Base-by-base conservation (phyloP, 345 rosid species). In the Brassica rapa region DNA sequence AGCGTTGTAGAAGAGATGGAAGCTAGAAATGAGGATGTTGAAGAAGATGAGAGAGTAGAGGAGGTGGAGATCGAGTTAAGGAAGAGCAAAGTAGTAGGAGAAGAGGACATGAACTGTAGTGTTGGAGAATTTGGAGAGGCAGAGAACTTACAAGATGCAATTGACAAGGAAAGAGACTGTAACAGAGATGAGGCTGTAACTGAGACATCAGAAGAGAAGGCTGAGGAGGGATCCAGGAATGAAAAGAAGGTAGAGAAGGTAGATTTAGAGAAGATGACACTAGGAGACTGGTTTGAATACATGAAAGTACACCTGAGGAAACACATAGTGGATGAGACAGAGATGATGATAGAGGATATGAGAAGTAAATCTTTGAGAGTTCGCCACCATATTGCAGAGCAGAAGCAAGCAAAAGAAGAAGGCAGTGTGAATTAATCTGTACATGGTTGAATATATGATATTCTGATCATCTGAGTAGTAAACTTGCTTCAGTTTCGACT, bases 221-320 rank as follows among this genome's bases (percentile, higher is more conserved):
- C 19, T 70, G 79, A 27, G 67, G 53, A 75, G 5, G 68, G 5
- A 57, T 30, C 43, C 0, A 19, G 21, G 21, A 19, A 19, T 19
- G 21, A 19, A 2, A 56, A 53, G 41, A 32, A 49, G n/a, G 80
- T 49, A 37, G 68, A 68, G 16, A 62, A 77, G 8, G 66, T 67
- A 63, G 68, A 70, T 80, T 83, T 88, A 74, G 85, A 74, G 65
- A 86, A 80, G 74, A 86, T 90, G 86, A 85, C 87, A 12, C 25
- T 90, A 25, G 82, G 82, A 72, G 84, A 93, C 29, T 95, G 93
- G 98, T 89, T 91, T 75, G 84, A 86, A 68, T 85, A 51, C 70
- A 55, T 90, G 88, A 89, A 86, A 77, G 83, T 63, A 60, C 25
- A 88, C 49, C 51, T 88, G 75, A 88, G 80, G 0, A 82, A 85